phyloP scores from a whole-genome alignment of 805 yeast genomes.

The Candida mattraensis region DNA sequence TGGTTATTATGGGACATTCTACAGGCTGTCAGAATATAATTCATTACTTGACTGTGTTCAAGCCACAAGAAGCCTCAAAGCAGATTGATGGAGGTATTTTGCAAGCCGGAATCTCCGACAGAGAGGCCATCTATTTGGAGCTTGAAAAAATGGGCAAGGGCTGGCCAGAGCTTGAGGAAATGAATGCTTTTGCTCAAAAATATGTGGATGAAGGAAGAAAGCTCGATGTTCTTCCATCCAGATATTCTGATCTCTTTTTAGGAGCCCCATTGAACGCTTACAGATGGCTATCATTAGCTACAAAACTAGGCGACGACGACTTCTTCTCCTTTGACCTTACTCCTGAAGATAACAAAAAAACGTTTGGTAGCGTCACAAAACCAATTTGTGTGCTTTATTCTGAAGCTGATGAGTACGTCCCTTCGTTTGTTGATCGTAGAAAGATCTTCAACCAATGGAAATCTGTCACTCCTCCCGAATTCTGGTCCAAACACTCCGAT shows the following conservation, averaged over 20 bases:
- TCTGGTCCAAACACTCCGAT: conserved; percentile 56
- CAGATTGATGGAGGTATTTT: conserved; percentile 56
- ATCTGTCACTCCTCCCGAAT: conserved; percentile 37
- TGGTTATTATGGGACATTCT: conserved; percentile 77
- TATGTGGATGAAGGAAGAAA: conserved; percentile 45
- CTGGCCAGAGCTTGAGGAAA: conserved; percentile 45
- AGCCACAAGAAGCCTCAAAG: conserved; percentile 16
- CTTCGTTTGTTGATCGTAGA: conserved; percentile 47
- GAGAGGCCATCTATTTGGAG: conserved; percentile 41
- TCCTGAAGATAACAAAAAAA: conserved; percentile 37
- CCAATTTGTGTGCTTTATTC: conserved; percentile 57
- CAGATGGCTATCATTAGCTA: conserved; percentile 64
- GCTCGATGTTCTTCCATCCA: conserved; percentile 50
- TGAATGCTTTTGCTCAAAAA: conserved; percentile 34
- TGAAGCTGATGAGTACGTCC: conserved; percentile 65
- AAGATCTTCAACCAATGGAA: conserved; percentile 52
- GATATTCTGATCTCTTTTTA: conserved; percentile 44
- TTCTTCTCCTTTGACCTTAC: conserved; percentile 67
- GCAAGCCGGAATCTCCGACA: conserved; percentile 76
- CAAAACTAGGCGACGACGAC: conserved; percentile 72
- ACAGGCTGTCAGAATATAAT: conserved; percentile 81
- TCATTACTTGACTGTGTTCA: conserved; percentile 49
- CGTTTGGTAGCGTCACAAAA: conserved; percentile 55
- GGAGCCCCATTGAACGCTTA: conserved; percentile 64
- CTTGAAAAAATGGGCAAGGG: conserved; percentile 29